Base-by-base conservation (phyloP, 768 basidiomycete species). In the Boletus reticuloceps region DNA sequence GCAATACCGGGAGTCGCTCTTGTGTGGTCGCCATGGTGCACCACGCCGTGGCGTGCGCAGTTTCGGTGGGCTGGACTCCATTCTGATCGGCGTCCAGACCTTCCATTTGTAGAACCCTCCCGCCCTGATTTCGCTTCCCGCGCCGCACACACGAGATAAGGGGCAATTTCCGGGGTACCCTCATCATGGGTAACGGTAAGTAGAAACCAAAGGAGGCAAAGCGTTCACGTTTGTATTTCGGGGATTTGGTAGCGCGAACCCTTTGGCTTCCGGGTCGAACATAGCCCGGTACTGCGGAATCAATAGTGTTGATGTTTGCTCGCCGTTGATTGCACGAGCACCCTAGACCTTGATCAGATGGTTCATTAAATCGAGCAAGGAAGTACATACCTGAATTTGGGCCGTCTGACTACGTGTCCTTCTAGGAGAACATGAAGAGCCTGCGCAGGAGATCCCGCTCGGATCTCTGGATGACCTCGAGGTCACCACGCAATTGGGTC, bases 11-110 rank as follows among this genome's bases (percentile, higher is more conserved):
- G 25, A 25, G 25, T 25, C 25, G 25, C 25, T 47, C 27, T 37
- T 7, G 6, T 5, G 20, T 17, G 3, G 56, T 54, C 20, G 0
- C 31, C 9, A 38, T 27, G 14, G 31, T 9, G 32, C 34, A 7
- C 11, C 38, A 11, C 1, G 20, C 29, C 34, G 19, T 5, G 25
- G 27, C n/a, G 19, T 40, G 51, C 42, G 16, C 25, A 17, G 37
- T 17, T 20, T 22, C 16, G 14, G 38, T 10, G 37, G 39, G 9
- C 44, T 50, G 14, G 48, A 53, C 34, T 51, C 14, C 38, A 1
- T n/a, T 39, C 8, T 50, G 61, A 63, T 63, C 64, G 52, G 49
- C 42, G 39, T 58, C 47, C 22, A 42, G 50, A 27, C 40, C 20
- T 25, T 16, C 27, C 46, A 13, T n/a, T n/a, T n/a, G n/a, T n/a